These are phyloP conservation scores for Lepraria neglecta DNA, from an alignment of 495 filamentous ascomycete species.

Conservation along the genomic window DNA sequence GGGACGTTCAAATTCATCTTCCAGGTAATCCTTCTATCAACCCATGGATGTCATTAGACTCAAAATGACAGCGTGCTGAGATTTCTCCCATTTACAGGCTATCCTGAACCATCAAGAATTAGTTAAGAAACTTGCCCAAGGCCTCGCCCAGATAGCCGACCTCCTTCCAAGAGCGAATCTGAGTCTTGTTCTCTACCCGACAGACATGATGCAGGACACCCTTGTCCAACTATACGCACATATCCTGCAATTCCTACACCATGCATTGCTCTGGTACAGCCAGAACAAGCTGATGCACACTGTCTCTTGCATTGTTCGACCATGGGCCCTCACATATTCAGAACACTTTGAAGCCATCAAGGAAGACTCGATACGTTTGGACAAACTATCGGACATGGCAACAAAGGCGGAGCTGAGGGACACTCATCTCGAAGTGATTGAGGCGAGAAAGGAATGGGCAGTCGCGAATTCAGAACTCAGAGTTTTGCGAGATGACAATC, in stretches of 20 bases:
- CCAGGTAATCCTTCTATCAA: constrained; percentile 15
- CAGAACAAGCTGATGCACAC: constrained; percentile 15
- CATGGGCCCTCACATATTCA: constrained; percentile 37
- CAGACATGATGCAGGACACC: constrained; percentile 17
- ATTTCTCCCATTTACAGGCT: constrained; percentile 1
- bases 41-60: not conserved
- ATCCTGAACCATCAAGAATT: constrained; percentile 18
- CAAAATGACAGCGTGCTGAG: not conserved
- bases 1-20: constrained; percentile 30
- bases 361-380: constrained; percentile 35
- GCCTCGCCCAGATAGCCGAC: constrained; percentile 25
- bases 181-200: constrained; percentile 24
- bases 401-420: constrained; percentile 42
- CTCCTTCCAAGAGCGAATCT: constrained; percentile 22
- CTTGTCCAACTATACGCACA: constrained; percentile 24
- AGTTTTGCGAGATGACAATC: constrained; percentile 34
- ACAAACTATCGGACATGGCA: constrained; percentile 36
- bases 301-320: constrained; percentile 21
- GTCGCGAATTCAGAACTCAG: constrained; percentile 31
- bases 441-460: constrained; percentile 33
- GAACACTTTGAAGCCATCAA: constrained; percentile 36
- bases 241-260: constrained; percentile 23
- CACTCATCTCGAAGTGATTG: constrained; percentile 41
- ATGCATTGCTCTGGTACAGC: constrained; percentile 24
- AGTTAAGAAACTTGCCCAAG: constrained; percentile 23